Percentiles rank a stretch among this genome's conserved stretches.
phyloP scores from a whole-genome alignment of 306 rosid genomes.

The Lathyrus sativus region DNA sequence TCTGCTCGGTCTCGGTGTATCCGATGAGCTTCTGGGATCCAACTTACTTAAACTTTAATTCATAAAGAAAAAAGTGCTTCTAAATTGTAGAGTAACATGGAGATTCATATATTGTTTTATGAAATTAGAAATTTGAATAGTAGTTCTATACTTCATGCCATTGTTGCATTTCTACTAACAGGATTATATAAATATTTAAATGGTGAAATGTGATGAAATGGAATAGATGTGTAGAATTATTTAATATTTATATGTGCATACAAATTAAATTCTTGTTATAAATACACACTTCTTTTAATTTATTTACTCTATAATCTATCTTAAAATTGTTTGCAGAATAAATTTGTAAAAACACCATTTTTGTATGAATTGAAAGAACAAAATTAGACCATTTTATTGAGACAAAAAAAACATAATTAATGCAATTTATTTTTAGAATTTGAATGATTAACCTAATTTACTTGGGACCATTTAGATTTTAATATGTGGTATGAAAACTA shows the following conservation, averaged over 20 bases:
- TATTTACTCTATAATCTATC: not conserved
- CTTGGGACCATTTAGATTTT: no score
- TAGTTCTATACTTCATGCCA: slow-evolving; percentile 9
- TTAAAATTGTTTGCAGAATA: no score
- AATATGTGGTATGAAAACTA: no score
- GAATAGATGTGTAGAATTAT: not conserved
- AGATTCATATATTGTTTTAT: slow-evolving; percentile 20
- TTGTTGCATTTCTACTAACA: slow-evolving; percentile 27
- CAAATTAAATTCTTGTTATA: not conserved
- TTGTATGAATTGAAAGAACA: no score
- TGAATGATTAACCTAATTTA: no score
- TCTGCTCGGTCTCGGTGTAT: not conserved
- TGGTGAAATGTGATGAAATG: not conserved
- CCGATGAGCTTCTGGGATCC: not conserved
- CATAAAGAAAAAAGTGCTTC: slow-evolving; percentile 38
- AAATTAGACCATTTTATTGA: no score
- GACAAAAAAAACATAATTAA: no score
- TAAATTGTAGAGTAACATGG: slow-evolving; percentile 6
- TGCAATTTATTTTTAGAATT: no score
- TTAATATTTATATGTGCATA: not conserved
- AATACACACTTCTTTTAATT: not conserved
- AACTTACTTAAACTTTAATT: not conserved
- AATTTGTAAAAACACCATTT: no score
- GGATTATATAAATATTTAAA: not conserved
- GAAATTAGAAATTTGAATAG: slow-evolving; percentile 22